Evolutionary conservation across 2,329 filamentous ascomycete genomes (phyloP).

Genomic region (Coleophoma cylindrospora): DNA sequence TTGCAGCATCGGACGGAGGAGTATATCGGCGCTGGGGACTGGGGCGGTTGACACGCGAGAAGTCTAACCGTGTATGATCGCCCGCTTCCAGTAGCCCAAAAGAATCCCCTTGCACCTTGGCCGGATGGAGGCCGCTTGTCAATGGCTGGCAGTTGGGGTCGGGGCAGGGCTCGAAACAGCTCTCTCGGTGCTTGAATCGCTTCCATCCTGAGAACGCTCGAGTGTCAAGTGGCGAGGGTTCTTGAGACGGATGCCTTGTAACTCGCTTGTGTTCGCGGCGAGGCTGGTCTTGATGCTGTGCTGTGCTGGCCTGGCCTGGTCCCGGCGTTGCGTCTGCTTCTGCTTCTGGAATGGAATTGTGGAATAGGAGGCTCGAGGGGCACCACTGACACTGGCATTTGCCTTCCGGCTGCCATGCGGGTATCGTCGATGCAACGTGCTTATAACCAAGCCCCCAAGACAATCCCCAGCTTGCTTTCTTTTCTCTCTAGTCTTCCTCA

Average conservation of each 20-base stretch:
- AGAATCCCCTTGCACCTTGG: no score
- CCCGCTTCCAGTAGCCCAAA: slow-evolving; percentile 7
- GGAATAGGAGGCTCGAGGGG: slow-evolving; percentile 1
- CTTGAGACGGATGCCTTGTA: slow-evolving; percentile 19
- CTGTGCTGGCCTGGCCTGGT: no score
- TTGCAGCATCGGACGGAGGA: slow-evolving; percentile 12
- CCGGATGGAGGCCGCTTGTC: no score
- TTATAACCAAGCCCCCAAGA: slow-evolving; percentile 3
- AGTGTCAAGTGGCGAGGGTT: slow-evolving; percentile 15
- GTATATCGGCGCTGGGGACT: neutral
- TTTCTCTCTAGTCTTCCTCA: slow-evolving; percentile 20
- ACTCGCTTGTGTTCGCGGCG: slow-evolving; percentile 9
- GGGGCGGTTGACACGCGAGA: neutral
- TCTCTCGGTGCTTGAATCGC: slow-evolving; percentile 5
- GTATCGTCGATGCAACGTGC: no score
- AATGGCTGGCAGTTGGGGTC: no score
- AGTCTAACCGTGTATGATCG: slow-evolving; percentile 12
- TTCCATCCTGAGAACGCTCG: slow-evolving; percentile 22
- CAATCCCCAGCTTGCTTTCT: slow-evolving; percentile 3
- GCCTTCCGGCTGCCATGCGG: no score
- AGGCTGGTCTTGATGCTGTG: neutral
- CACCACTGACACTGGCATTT: neutral
- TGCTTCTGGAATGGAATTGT: slow-evolving; percentile 1
- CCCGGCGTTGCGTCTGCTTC: neutral
- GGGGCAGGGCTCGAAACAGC: slow-evolving; percentile 11